A percentile compares a stretch with the other conserved stretches of the same genome.
Conservation (phyloP, 352 stramenopile genomes). For the Globisporangium okanoganense region DNA sequence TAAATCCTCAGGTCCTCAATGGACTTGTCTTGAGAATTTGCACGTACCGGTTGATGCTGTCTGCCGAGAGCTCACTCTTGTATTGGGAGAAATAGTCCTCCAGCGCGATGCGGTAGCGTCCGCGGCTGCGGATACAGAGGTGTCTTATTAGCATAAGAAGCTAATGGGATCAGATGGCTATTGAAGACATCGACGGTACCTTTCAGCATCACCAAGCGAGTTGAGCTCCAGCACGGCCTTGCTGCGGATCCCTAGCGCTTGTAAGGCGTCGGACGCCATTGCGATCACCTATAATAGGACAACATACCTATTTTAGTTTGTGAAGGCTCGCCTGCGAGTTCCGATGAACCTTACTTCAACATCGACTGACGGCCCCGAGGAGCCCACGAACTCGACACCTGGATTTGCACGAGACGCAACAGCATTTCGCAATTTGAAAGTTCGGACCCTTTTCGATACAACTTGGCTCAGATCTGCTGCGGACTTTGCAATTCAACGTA, state of each 20-base stretch:
- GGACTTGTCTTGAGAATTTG: neutral
- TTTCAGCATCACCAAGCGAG: constrained; percentile 76
- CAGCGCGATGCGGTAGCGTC: constrained; percentile 61
- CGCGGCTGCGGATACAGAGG: constrained; percentile 31
- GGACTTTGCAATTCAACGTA: constrained; percentile 14
- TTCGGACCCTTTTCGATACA: neutral
- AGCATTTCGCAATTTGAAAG: constrained; percentile 7
- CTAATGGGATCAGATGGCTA: neutral
- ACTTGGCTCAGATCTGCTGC: neutral
- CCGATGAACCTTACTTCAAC: constrained; percentile 41
- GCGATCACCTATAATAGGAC: constrained; percentile 52
- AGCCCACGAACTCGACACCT: constrained; percentile 82
- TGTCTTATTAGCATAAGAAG: neutral
- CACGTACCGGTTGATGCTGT: constrained; percentile 67
- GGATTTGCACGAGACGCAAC: neutral
- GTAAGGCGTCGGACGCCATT: constrained; percentile 63
- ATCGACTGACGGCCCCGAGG: constrained; percentile 69
- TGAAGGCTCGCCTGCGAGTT: neutral
- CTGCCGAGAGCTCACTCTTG: constrained; percentile 61
- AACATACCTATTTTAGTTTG: neutral
- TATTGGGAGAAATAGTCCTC: constrained; percentile 59
- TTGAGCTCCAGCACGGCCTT: constrained; percentile 79
- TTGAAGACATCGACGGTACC: constrained; percentile 22
- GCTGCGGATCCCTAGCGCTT: constrained; percentile 44
- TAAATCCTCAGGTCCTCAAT: too few relatives aligned